These are phyloP conservation scores for Prunus fruticosa DNA, from an alignment of 306 rosid species.

Conservation along the genomic window DNA sequence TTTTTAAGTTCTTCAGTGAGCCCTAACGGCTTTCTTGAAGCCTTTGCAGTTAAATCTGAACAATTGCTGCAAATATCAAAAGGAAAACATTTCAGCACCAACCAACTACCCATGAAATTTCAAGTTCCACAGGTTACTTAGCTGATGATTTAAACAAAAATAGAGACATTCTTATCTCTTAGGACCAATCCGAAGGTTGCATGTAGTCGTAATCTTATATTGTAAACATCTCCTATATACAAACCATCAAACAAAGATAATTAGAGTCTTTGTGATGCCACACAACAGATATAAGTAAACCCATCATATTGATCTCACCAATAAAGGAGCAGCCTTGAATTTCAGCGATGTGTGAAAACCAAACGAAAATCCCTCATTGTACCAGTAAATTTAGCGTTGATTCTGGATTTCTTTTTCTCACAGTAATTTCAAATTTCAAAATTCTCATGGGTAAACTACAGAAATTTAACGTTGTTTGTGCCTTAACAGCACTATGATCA, in stretches of 20 bases:
- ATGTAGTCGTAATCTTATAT: conserved; percentile 29
- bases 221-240: conserved; percentile 17
- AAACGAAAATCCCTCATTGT: background rate
- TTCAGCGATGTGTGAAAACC: background rate
- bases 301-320: conserved; percentile 19
- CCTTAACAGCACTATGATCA: background rate
- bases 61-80: conserved; percentile 43
- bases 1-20: conserved; percentile 47
- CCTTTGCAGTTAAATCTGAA: conserved; percentile 49
- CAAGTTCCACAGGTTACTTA: conserved; percentile 9
- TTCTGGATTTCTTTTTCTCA: background rate
- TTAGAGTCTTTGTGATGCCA: conserved; percentile 13
- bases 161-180: conserved; percentile 29
- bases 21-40: conserved; percentile 56
- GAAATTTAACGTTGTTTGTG: background rate
- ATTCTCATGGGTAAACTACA: background rate
- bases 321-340: conserved; percentile 13
- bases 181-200: conserved; percentile 31
- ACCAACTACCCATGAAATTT: background rate
- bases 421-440: background rate
- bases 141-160: conserved; percentile 13
- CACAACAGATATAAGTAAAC: background rate
- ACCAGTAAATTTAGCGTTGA: background rate
- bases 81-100: conserved; percentile 4
- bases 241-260: conserved; percentile 18